A percentile compares a stretch with the other conserved stretches of the same genome.
These are phyloP conservation scores for Wickerhamomyces mucosus DNA, from an alignment of 805 yeast species.

Conservation along the genomic window DNA sequence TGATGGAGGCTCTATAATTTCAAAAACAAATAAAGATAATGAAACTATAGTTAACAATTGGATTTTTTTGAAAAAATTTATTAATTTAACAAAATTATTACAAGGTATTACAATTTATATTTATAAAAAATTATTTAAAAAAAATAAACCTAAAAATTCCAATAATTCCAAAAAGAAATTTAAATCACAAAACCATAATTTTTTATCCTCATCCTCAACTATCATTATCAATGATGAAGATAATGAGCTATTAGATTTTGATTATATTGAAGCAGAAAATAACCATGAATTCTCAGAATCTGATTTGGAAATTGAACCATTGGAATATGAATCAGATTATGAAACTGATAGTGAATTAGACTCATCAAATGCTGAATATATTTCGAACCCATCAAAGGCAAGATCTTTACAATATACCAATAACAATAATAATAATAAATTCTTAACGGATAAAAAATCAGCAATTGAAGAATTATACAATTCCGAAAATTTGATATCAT, in stretches of 20 bases:
- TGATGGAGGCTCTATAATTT: neutral
- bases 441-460: neutral
- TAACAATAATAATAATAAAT: neutral
- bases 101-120: conserved; percentile 4
- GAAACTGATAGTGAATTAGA: conserved; percentile 17
- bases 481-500: conserved; percentile 16
- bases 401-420: conserved; percentile 1
- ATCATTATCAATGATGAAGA: conserved; percentile 1
- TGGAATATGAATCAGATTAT: conserved; percentile 23
- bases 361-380: conserved; percentile 3
- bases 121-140: too few relatives aligned
- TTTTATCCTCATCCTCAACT: too few relatives aligned
- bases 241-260: conserved; percentile 12
- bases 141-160: conserved; percentile 4
- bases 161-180: neutral
- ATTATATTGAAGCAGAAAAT: conserved; percentile 31
- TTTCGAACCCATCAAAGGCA: conserved; percentile 9
- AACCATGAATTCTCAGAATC: conserved; percentile 19
- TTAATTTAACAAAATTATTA: conserved; percentile 7
- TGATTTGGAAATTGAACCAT: conserved; percentile 17
- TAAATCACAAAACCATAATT: too few relatives aligned
- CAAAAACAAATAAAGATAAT: neutral
- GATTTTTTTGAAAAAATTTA: conserved; percentile 7
- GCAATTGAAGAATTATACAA: conserved; percentile 13
- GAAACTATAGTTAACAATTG: conserved; percentile 4